Percentiles rank a stretch among this genome's conserved stretches.
Conservation (phyloP, 371 early-diverging fungal genomes). For the Capillidium heterosporum region DNA sequence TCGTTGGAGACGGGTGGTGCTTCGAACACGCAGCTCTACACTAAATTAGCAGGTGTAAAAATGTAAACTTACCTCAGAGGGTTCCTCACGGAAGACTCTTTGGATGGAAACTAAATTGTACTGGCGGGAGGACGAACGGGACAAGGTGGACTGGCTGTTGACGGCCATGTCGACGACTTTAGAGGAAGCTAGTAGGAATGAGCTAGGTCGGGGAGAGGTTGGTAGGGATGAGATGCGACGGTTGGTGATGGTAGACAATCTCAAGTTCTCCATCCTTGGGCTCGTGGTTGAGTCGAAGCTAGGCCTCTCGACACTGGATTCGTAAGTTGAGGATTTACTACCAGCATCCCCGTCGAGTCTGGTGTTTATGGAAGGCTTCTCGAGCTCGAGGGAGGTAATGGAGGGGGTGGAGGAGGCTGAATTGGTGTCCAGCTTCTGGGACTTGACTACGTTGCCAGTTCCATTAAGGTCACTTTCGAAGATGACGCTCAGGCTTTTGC, state of each 20-base stretch:
- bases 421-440: too few species aligned
- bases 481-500: background rate
- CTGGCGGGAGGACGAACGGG: background rate
- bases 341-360: background rate
- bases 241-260: too few species aligned
- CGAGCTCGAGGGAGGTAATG: background rate
- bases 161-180: conserved; percentile 2
- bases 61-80: background rate
- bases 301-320: background rate
- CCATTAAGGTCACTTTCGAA: background rate
- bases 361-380: background rate
- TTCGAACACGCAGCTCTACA: conserved; percentile 8
- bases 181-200: background rate
- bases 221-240: background rate
- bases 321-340: background rate
- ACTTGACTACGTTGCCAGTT: too few species aligned
- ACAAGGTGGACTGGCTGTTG: background rate
- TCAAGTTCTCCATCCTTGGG: background rate
- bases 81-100: conserved; percentile 2
- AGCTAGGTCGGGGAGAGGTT: background rate
- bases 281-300: background rate
- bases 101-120: background rate
- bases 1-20: conserved; percentile 14
- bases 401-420: background rate
- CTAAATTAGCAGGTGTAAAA: background rate